phyloP scores from a whole-genome alignment of 345 rosid species.

The Hevea brasiliensis region DNA sequence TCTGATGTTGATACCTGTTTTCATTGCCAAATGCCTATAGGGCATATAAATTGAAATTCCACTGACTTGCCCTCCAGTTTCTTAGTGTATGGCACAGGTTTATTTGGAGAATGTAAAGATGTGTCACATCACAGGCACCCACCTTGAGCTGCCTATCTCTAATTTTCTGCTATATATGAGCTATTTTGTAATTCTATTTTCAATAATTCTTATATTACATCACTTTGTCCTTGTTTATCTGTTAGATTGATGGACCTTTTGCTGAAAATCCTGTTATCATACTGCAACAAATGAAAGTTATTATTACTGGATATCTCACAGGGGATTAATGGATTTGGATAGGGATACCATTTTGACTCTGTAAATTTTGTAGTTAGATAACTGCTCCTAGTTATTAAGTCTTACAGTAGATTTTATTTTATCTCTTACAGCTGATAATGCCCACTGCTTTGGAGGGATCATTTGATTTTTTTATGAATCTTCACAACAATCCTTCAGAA shows the following conservation, averaged over 20 bases:
- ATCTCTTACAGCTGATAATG: slow-evolving; percentile 56
- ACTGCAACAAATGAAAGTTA: background rate
- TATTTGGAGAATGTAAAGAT: too few species aligned
- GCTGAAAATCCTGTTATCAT: background rate
- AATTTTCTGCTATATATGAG: background rate
- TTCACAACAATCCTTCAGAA: slow-evolving; percentile 52
- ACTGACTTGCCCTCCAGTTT: background rate
- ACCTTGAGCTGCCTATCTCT: background rate
- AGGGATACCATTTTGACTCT: background rate
- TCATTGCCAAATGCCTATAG: background rate
- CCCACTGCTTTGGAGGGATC: slow-evolving; percentile 77
- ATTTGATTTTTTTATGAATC: slow-evolving; percentile 71
- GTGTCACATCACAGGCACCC: background rate
- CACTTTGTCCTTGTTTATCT: background rate
- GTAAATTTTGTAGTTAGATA: background rate
- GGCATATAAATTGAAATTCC: background rate
- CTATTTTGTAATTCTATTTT: background rate
- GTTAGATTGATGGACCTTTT: background rate
- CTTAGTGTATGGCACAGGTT: background rate
- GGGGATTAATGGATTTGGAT: background rate
- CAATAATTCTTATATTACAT: background rate
- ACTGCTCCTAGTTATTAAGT: background rate
- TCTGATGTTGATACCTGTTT: background rate
- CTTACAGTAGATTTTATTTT: slow-evolving; percentile 14
- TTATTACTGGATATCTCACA: background rate